Conservation (phyloP, 2,329 filamentous ascomycete genomes). For the Didymella arachidicola region DNA sequence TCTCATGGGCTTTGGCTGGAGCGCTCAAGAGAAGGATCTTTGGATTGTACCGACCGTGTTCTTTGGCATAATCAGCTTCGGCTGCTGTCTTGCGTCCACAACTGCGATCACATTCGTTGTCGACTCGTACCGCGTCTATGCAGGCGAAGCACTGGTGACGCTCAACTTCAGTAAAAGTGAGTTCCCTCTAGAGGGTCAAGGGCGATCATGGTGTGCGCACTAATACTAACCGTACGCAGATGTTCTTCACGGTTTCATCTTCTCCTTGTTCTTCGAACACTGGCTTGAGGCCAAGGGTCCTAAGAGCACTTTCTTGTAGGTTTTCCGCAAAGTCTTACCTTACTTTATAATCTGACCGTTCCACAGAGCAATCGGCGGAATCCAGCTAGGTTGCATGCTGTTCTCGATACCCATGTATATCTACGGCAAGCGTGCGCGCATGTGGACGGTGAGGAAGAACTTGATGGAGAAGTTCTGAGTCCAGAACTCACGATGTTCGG, state of each 20-base stretch:
- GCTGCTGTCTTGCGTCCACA: slow-evolving; percentile 87
- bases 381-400: slow-evolving; percentile 78
- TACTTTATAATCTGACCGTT: not conserved
- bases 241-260: slow-evolving; percentile 87
- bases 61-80: slow-evolving; percentile 91
- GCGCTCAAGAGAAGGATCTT: slow-evolving; percentile 72
- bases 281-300: slow-evolving; percentile 82
- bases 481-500: slow-evolving; percentile 2
- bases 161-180: slow-evolving; percentile 89
- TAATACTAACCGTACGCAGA: slow-evolving; percentile 53
- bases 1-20: slow-evolving; percentile 97
- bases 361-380: slow-evolving; percentile 64
- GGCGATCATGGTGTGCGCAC: not conserved
- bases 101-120: slow-evolving; percentile 94
- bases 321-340: slow-evolving; percentile 47
- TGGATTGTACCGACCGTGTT: slow-evolving; percentile 96
- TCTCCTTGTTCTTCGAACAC: slow-evolving; percentile 72
- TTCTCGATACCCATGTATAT: slow-evolving; percentile 92
- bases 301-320: slow-evolving; percentile 78
- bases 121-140: slow-evolving; percentile 91
- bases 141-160: slow-evolving; percentile 91
- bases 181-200: slow-evolving; percentile 28
- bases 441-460: slow-evolving; percentile 91
- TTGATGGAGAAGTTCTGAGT: slow-evolving; percentile 79
- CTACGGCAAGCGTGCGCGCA: slow-evolving; percentile 85